Evolutionary conservation across 306 rosid genomes (phyloP).

Genomic region (Chamaecrista fasciculata): DNA sequence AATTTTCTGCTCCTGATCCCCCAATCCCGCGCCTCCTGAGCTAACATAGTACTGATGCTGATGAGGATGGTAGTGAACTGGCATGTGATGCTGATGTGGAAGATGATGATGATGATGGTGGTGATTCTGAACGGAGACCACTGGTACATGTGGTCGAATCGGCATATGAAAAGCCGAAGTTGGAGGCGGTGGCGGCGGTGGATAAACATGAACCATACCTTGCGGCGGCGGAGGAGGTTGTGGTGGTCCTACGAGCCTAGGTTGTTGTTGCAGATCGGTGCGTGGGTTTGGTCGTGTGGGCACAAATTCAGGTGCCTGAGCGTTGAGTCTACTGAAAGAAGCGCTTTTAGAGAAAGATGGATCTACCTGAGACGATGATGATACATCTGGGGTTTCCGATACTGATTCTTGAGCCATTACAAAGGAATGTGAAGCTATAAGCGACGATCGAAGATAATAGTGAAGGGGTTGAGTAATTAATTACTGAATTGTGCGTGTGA

Average conservation of each 20-base stretch:
- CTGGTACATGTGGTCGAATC: conserved; percentile 52
- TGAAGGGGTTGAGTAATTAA: background rate
- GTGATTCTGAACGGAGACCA: conserved; percentile 44
- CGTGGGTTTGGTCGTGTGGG: conserved; percentile 58
- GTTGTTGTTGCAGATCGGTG: conserved; percentile 44
- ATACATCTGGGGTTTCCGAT: conserved; percentile 34
- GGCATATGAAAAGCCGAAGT: conserved; percentile 54
- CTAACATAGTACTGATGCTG: conserved; percentile 43
- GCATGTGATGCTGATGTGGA: conserved; percentile 47
- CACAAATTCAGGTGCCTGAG: conserved; percentile 85
- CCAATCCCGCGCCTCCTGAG: conserved; percentile 32
- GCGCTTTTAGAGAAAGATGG: conserved; percentile 52
- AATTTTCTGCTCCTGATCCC: conserved; percentile 48
- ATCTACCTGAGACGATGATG: conserved; percentile 40
- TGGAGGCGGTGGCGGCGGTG: conserved; percentile 58
- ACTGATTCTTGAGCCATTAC: conserved; percentile 56
- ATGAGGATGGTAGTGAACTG: conserved; percentile 55
- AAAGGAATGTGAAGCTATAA: no score
- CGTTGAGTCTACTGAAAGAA: conserved; percentile 86
- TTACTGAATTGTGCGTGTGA: background rate
- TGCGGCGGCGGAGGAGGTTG: conserved; percentile 54
- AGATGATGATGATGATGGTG: conserved; percentile 54
- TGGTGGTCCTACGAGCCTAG: conserved; percentile 39
- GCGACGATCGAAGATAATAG: background rate
- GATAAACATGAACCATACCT: conserved; percentile 42